These are phyloP conservation scores for Epichloe brachyelytri DNA, from an alignment of 2,329 filamentous ascomycete species.

Conservation along the genomic window DNA sequence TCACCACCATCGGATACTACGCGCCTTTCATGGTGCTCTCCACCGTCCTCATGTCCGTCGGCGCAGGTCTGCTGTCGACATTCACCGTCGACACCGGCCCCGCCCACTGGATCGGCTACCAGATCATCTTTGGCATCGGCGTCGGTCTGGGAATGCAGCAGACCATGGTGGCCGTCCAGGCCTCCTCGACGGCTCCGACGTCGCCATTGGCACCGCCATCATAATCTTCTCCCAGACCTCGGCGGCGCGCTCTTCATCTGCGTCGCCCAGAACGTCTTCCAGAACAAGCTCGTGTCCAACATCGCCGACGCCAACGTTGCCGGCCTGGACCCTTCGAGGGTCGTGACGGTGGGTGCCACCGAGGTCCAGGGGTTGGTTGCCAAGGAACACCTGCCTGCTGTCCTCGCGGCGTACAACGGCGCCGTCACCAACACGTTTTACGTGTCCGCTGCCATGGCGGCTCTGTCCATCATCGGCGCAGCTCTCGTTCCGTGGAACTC, in stretches of 20 bases:
- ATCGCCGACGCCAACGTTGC: conserved; percentile 2
- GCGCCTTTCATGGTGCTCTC: conserved; percentile 25
- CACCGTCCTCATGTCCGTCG: conserved; percentile 19
- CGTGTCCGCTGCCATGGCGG: conserved; percentile 3
- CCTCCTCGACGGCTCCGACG: conserved; percentile 28
- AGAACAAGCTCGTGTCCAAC: conserved; percentile 24
- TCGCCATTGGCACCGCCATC: conserved; percentile 33
- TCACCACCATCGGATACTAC: conserved; percentile 27
- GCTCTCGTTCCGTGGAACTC: conserved; percentile 6
- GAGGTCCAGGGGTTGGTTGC: conserved; percentile 3
- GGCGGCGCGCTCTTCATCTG: conserved; percentile 37
- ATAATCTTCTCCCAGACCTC: conserved; percentile 33
- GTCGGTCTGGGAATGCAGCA: conserved; percentile 31
- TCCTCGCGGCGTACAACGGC: conserved; percentile 4
- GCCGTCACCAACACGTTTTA: conserved; percentile 6
- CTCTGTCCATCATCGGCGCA: conserved; percentile 4
- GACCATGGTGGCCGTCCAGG: conserved; percentile 32
- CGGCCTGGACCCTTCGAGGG: conserved; percentile 1
- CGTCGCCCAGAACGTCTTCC: conserved; percentile 38
- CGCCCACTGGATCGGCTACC: conserved; percentile 18
- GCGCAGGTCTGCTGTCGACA: conserved; percentile 30
- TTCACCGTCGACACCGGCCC: conserved; percentile 11
- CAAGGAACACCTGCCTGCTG: conserved; percentile 2
- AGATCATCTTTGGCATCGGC: conserved; percentile 28
- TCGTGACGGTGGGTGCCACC: conserved; percentile 4